Evolutionary conservation across 331 rosid species (phyloP), one percentile per base, ranked within the genome.

Genomic region (Prunus yedoensis): DNA sequence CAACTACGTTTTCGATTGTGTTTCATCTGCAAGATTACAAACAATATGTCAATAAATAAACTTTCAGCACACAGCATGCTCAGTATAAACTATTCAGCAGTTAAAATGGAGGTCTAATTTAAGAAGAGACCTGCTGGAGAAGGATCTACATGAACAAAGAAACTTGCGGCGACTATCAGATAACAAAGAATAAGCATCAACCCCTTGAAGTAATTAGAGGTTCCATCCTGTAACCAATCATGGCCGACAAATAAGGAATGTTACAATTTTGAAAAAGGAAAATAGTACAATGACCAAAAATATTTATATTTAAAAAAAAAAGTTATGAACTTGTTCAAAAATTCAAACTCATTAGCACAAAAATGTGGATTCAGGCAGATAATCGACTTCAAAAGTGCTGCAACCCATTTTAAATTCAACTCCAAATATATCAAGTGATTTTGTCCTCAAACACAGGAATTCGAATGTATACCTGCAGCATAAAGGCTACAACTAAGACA

Each of bases 161-260:
- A 90, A 79, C 97, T 87, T 28, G 93, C 97, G 25, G 93, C 90
- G 6, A 90, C 92, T 78, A 92, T 92, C 74, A 92, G 87, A 84
- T 92, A 92, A 84, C 94, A 90, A 27, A 92, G 87, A 66, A 92
- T 82, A 68, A 92, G 93, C 97, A 90, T 86, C 32, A 92, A 81
- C 59, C 97, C 97, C 71, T 90, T 87, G 77, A 93, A 88, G 82
- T 93, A 90, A 83, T 85, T 89, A 18, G 96, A 85, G 51, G 91
- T 88, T 81, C 98, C 91, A 53, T 90, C 95, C 95, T 93, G 87
- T 84, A 90, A 83, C 47, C 35, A 78, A 80, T 12, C 15, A 35
- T 14, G 43, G 49, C 16, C 9, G 10, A 32, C 30, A 51, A 11
- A 20, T 10, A 68, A 25, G 62, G 58, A 68, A 5, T 70, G 58